phyloP scores from a whole-genome alignment of 352 stramenopile genomes.

The Elongisporangium undulatum region DNA sequence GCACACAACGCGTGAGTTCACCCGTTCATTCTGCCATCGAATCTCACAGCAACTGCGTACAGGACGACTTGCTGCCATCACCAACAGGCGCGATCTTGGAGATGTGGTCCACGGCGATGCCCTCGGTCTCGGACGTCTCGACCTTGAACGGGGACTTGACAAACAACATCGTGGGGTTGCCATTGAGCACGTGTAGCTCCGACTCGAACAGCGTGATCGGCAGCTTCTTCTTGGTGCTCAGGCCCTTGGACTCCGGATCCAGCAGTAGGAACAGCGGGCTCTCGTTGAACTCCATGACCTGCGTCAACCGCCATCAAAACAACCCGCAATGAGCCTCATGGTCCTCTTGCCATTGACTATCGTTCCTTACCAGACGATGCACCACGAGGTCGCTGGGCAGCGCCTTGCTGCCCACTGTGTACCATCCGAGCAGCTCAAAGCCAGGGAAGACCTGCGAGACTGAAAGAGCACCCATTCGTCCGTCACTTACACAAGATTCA shows the following conservation, averaged over 20 bases:
- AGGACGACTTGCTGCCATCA: slow-evolving; percentile 63
- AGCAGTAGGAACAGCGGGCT: slow-evolving; percentile 79
- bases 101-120: slow-evolving; percentile 86
- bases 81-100: slow-evolving; percentile 80
- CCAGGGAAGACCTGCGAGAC: slow-evolving; percentile 83
- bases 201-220: slow-evolving; percentile 84
- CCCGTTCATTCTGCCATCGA: neutral
- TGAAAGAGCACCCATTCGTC: slow-evolving; percentile 7
- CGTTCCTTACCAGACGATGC: slow-evolving; percentile 51
- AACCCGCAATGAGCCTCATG: slow-evolving; percentile 5
- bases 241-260: slow-evolving; percentile 51
- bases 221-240: slow-evolving; percentile 85
- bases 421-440: slow-evolving; percentile 89
- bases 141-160: slow-evolving; percentile 86
- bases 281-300: slow-evolving; percentile 89
- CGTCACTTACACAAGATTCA: neutral
- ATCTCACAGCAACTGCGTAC: slow-evolving; percentile 23
- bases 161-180: slow-evolving; percentile 86
- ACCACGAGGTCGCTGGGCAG: slow-evolving; percentile 67
- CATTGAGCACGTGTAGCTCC: slow-evolving; percentile 82
- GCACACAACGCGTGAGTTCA: slow-evolving; percentile 7
- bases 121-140: slow-evolving; percentile 83
- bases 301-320: slow-evolving; percentile 2
- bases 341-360: slow-evolving; percentile 1
- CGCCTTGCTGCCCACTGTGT: slow-evolving; percentile 75